These are phyloP conservation scores for Bertia moriformis DNA, from an alignment of 2,329 filamentous ascomycete species.

Conservation along the genomic window DNA sequence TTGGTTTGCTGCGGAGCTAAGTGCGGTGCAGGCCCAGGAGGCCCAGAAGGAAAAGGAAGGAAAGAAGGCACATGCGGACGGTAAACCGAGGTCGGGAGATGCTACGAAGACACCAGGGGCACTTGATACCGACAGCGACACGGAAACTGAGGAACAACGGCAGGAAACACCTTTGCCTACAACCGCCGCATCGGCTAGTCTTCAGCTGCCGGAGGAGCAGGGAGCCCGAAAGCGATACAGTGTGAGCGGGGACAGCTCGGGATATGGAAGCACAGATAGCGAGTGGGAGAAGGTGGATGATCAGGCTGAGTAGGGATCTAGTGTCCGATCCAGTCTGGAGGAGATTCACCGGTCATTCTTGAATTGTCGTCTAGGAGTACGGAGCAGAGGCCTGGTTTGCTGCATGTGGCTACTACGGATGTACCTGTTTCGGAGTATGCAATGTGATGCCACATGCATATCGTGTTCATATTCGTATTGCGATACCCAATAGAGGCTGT, in stretches of 20 bases:
- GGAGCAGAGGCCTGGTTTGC: no score
- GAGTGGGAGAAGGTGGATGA: conserved; percentile 80
- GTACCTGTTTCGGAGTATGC: no score
- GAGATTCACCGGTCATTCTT: no score
- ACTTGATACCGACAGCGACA: conserved; percentile 12
- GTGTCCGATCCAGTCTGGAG: no score
- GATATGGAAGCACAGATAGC: conserved; percentile 67
- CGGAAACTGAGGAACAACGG: neutral
- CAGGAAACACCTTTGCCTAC: conserved; percentile 5
- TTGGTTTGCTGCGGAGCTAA: conserved; percentile 72
- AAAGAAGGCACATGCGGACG: conserved; percentile 7
- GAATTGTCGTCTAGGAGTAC: no score
- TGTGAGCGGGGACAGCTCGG: conserved; percentile 29
- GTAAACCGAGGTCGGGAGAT: conserved; percentile 33
- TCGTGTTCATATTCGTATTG: no score
- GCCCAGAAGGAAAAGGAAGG: conserved; percentile 25
- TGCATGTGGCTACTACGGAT: no score
- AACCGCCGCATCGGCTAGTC: conserved; percentile 5
- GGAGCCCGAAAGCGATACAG: conserved; percentile 21
- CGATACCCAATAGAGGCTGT: no score
- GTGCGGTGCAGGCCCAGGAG: conserved; percentile 20
- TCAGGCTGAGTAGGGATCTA: no score
- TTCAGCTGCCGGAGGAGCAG: conserved; percentile 29
- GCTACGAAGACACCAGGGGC: conserved; percentile 9
- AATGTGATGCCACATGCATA: no score